These are phyloP conservation scores for Hypholoma fasciculare DNA, from an alignment of 768 basidiomycete genomes.

Conservation along the genomic window DNA sequence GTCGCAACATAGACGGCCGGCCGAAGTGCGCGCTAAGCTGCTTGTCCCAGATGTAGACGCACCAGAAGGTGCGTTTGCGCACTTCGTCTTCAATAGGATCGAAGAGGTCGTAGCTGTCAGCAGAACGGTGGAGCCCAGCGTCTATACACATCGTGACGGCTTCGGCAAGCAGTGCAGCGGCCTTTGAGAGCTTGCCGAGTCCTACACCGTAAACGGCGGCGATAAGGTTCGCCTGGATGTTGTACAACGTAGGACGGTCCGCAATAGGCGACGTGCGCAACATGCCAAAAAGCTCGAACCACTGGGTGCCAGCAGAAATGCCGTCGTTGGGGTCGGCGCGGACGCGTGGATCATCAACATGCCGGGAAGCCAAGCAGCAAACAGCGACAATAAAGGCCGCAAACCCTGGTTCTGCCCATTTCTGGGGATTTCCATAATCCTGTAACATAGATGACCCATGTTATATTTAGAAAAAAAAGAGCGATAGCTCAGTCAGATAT, in stretches of 20 bases:
- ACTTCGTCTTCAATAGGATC: conserved; percentile 90
- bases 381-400: conserved; percentile 92
- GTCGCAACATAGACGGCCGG: conserved; percentile 80
- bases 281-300: conserved; percentile 87
- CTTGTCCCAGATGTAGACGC: conserved; percentile 96
- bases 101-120: conserved; percentile 85
- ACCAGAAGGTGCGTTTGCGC: conserved; percentile 95
- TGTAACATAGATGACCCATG: conserved; percentile 23
- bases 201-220: conserved; percentile 95
- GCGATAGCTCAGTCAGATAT: conserved; percentile 3
- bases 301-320: conserved; percentile 86
- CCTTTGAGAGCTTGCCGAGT: conserved; percentile 84
- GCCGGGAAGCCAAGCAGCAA: conserved; percentile 88
- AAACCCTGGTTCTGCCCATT: conserved; percentile 96
- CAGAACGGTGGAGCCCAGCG: conserved; percentile 84
- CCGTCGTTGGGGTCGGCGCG: conserved; percentile 80
- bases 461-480: conserved; percentile 16
- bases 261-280: conserved; percentile 87
- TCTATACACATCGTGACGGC: conserved; percentile 87
- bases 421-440: conserved; percentile 93
- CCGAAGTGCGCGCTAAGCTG: conserved; percentile 89
- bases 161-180: conserved; percentile 83
- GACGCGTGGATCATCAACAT: conserved; percentile 90
- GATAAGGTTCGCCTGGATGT: conserved; percentile 86
- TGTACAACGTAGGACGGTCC: conserved; percentile 88